Base-by-base conservation (phyloP, 306 rosid species). In the Leucaena leucocephala region DNA sequence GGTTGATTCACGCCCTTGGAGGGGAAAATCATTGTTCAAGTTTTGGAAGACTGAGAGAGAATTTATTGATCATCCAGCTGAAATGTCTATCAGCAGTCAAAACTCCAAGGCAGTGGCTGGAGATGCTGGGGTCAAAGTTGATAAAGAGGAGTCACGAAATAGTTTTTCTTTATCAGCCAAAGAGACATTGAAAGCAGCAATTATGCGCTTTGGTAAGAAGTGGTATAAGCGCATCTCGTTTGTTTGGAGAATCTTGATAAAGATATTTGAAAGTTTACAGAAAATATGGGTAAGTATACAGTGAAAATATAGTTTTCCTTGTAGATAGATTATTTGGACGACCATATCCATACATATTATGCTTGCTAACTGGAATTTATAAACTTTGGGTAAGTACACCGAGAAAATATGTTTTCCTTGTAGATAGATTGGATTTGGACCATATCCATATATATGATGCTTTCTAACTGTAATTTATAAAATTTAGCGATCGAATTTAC, bases 141-240 rank as follows among this genome's bases (percentile, higher is more conserved):
- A 93, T 77, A 86, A 83, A 76, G 96, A 95, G 82, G 93, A 90
- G 79, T 59, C 83, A 14, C 90, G 44, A 3, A 84, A 71, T 82
- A 86, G 86, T 77, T 90, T 93, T 77, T 78, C 87, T 71, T 76
- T 77, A 52, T 89, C 92, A 46, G 94, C 93, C 75, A 91, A 87
- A 83, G 94, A 91, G 85, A 90, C 93, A 27, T 58, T 96, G 68
- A 91, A 89, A 79, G 96, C 97, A 10, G 92, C 91, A 43, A 68
- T 89, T 74, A 50, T 84, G 71, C 91, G 88, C 78, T 89, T 89
- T 78, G 90, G 85, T 39, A 96, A 84, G 82, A 89, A 90, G 82
- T 96, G 97, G 98, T 73, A 88, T 78, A 87, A 88, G 85, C 93
- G 98, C 14, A 72, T 93, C 40, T 87, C 90, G 50, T 93, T 93